These are phyloP conservation scores for Stephania yunnanensis DNA, from an alignment of 164 flowering plant genomes.

Conservation along the genomic window DNA sequence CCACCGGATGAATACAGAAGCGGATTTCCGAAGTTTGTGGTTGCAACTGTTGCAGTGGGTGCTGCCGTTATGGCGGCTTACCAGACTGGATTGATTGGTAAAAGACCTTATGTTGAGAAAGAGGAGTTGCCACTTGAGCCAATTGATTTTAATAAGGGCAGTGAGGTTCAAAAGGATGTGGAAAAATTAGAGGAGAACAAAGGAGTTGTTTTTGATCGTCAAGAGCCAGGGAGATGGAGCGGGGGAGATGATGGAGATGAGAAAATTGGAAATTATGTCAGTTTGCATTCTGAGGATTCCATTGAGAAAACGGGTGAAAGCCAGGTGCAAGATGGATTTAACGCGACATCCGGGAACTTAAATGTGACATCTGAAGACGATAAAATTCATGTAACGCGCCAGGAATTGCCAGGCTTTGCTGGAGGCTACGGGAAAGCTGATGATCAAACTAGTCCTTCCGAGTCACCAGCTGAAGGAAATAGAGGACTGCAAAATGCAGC, in stretches of 20 bases:
- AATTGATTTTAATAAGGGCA: background rate
- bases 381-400: conserved; percentile 12
- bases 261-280: conserved; percentile 20
- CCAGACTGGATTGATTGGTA: conserved; percentile 49
- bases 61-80: conserved; percentile 46
- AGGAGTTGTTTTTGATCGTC: conserved; percentile 11
- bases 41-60: conserved; percentile 52
- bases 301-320: conserved; percentile 12
- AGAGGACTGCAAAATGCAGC: conserved; percentile 11
- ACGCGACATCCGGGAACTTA: conserved; percentile 9
- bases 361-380: conserved; percentile 15
- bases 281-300: conserved; percentile 19
- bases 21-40: conserved; percentile 27
- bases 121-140: conserved; percentile 1
- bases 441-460: conserved; percentile 22
- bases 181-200: conserved; percentile 11
- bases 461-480: conserved; percentile 27
- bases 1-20: conserved; percentile 36
- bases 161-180: conserved; percentile 13
- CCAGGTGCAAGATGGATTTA: background rate
- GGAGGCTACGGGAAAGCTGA: conserved; percentile 17
- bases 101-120: conserved; percentile 26
- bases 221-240: conserved; percentile 21
- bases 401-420: conserved; percentile 21
- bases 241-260: conserved; percentile 19